These are phyloP conservation scores for Globisporangium cystogenes DNA, from an alignment of 352 stramenopile species.

Conservation along the genomic window DNA sequence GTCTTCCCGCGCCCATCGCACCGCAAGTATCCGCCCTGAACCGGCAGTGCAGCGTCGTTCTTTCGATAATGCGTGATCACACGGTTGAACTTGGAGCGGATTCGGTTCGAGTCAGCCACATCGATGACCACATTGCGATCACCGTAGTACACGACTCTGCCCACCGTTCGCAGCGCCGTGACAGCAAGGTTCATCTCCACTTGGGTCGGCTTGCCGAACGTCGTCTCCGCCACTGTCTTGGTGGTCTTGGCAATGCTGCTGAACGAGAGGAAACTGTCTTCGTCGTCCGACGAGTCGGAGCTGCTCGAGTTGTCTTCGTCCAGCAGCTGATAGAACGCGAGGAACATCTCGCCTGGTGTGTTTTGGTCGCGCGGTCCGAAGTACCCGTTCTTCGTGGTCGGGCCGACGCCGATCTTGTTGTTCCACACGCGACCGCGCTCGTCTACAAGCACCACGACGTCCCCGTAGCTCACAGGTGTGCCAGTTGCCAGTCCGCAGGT, in stretches of 20 bases:
- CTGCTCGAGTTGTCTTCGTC: constrained; percentile 34
- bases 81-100: constrained; percentile 80
- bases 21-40: constrained; percentile 61
- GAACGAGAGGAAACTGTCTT: constrained; percentile 66
- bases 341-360: constrained; percentile 70
- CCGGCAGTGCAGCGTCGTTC: constrained; percentile 34
- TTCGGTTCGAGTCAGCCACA: constrained; percentile 75
- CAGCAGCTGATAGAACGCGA: constrained; percentile 67
- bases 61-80: constrained; percentile 80
- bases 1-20: constrained; percentile 74
- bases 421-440: constrained; percentile 67
- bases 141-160: constrained; percentile 74
- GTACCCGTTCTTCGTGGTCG: constrained; percentile 75
- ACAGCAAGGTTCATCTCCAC: constrained; percentile 44
- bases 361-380: constrained; percentile 70
- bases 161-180: constrained; percentile 46
- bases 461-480: constrained; percentile 71
- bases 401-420: constrained; percentile 79
- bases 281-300: constrained; percentile 50
- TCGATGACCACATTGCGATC: constrained; percentile 76
- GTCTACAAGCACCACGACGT: constrained; percentile 79
- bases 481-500: constrained; percentile 46
- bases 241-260: constrained; percentile 48
- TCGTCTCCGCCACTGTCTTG: constrained; percentile 64
- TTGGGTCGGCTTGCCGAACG: constrained; percentile 56